phyloP scores from a whole-genome alignment of 768 basidiomycete genomes.

The Kwoniella sp. region DNA sequence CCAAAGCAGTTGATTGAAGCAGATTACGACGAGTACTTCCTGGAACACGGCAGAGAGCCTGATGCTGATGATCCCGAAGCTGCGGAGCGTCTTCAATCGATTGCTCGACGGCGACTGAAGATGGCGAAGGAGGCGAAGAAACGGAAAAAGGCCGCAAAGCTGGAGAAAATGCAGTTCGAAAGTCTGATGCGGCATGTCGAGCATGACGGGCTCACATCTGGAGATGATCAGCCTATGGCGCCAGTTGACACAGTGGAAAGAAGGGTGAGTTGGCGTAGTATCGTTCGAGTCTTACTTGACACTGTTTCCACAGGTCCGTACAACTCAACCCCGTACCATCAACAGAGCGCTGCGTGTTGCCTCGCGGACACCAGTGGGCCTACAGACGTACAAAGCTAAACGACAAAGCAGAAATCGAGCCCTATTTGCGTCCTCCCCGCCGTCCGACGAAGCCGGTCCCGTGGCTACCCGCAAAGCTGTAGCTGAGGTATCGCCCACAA shows the following conservation, averaged over 20 bases:
- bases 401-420: too few species aligned
- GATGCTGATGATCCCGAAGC: constrained; percentile 23
- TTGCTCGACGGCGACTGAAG: constrained; percentile 23
- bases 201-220: constrained; percentile 1
- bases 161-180: constrained; percentile 20
- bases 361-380: constrained; percentile 1
- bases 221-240: too few species aligned
- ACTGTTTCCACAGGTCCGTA: too few species aligned
- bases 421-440: too few species aligned
- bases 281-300: too few species aligned
- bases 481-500: too few species aligned
- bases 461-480: too few species aligned
- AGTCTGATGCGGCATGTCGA: constrained; percentile 13
- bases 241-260: too few species aligned
- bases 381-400: constrained; percentile 10
- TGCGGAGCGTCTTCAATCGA: constrained; percentile 22
- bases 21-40: constrained; percentile 35
- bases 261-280: too few species aligned
- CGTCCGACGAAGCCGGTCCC: too few species aligned
- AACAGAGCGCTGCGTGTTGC: neutral
- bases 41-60: constrained; percentile 24
- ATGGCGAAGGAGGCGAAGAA: constrained; percentile 24
- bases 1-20: constrained; percentile 19
- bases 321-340: too few species aligned
- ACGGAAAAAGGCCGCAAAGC: constrained; percentile 16